Base-by-base conservation (phyloP, 805 yeast species). In the Pichia cephalocereana region DNA sequence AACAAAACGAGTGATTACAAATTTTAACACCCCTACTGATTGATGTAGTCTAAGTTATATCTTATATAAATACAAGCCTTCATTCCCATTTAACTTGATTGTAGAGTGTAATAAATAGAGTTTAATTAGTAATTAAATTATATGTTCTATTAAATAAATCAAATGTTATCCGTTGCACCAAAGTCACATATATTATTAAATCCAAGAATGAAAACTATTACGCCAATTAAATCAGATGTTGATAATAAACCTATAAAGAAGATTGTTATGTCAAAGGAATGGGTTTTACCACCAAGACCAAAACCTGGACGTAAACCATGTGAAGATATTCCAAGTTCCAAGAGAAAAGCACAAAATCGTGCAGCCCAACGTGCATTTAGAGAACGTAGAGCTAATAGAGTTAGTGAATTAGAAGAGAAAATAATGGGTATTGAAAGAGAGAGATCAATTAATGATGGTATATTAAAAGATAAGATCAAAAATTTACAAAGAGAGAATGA, bases 301-400 rank as follows among this genome's bases (percentile, higher is more conserved):
- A 76, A 77, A 55, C 83, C 83, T 0, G 82, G 81, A 4, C 56
- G 75, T 28, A 67, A 67, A 44, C 70, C 70, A 18, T 63, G 69
- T 51, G 61, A 66, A 6, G 96, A 87, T 54, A 78, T 90, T 0
- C 95, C 96, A 0, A 89, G 90, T 0, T 79, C 83, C 23, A 86
- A 86, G 63, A 70, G 96, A 46, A 87, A 87, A 65, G 95, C 95
- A 4, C 96, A 86, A 64, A 89, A 89, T 62, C 70, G 96, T 50
- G 95, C 93, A n/a, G 96, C 96, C 23, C 95, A 90, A 70, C 62
- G 96, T 49, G 95, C 97, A 2, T 86, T 87, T 68, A 70, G 96
- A 54, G 95, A 88, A 63, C 73, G 96, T 54, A 70, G 95, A 57
- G 95, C 96, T 18, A 84, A 85, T 32, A 69, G 89, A 45, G 86